Evolutionary conservation across 2,329 filamentous ascomycete species (phyloP), one percentile per base, ranked within the genome.

Genomic region (Didymosphaeria variabile): DNA sequence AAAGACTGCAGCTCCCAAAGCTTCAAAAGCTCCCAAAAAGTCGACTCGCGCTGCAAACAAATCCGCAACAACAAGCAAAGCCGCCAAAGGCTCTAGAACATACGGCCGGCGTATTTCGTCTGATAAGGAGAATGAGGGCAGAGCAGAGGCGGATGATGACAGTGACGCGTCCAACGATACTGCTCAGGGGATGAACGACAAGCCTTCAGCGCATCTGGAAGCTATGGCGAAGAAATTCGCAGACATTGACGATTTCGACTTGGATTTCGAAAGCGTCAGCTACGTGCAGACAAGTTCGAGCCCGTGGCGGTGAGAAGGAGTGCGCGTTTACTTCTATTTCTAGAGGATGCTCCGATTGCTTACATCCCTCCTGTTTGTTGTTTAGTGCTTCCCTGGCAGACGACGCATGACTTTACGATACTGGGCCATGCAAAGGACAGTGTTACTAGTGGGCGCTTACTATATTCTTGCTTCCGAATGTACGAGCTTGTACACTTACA

Each of bases 181-280:
- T 32, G 69, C 58, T 17, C 73, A 77, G 64, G 62, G 69, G 5
- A 77, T 76, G 17, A 69, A 67, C 19, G 61, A 66, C 19, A 65
- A 61, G 51, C 62, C 70, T 9, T 72, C 69, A 0, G 70, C 71
- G 12, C 79, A 81, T 66, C 69, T 85, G 38, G 76, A 77, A 62
- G 79, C 74, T 1, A 80, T 80, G 29, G 79, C 77, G 63, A 78
- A 79, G 66, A 83, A 83, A 66, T 85, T 85, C 64, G 80, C 76
- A 29, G 82, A 83, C 57, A 78, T 85, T 5, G 83, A 85, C 67
- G 71, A 79, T 26, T 84, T 81, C 75, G 82, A 84, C 61, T 77
- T 85, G 72, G 81, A 83, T 50, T 85, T 84, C 68, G 83, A 84
- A 72, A 83, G 79, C 55, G 75, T 79, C 36, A 60, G 58, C 38